Evolutionary conservation across 805 yeast species (phyloP).

Genomic region (Candida peoriensis): DNA sequence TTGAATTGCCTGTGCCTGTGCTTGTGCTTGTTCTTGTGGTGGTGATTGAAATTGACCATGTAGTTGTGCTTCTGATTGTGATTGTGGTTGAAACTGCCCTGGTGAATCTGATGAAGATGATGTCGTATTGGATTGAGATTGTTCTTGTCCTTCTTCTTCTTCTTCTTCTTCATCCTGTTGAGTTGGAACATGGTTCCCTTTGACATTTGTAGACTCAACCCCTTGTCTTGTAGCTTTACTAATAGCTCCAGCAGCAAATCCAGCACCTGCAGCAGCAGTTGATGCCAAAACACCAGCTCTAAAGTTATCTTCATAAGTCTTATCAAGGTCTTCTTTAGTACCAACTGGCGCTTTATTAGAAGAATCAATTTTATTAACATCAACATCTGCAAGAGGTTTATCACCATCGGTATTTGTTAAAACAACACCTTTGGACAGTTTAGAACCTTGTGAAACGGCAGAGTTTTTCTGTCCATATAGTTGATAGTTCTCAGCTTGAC

Average conservation of each 20-base stretch:
- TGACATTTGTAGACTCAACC: not conserved
- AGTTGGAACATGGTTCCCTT: not conserved
- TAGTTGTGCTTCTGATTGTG: too few relatives aligned
- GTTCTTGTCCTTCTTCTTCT: not conserved
- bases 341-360: conserved; percentile 2
- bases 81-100: not conserved
- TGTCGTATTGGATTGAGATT: not conserved
- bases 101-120: not conserved
- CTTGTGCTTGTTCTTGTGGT: too few relatives aligned
- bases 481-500: conserved; percentile 6
- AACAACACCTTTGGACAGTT: not conserved
- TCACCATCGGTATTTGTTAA: not conserved
- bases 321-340: not conserved
- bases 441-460: not conserved
- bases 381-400: not conserved
- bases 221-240: conserved; percentile 5
- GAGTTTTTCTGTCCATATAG: conserved; percentile 2
- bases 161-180: not conserved
- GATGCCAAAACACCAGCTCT: conserved; percentile 5
- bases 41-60: too few relatives aligned
- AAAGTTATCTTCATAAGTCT: conserved; percentile 6
- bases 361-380: not conserved
- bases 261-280: conserved; percentile 8
- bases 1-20: too few relatives aligned
- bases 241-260: conserved; percentile 3